Evolutionary conservation across 768 basidiomycete species (phyloP).

Genomic region (Trametes meyenii): DNA sequence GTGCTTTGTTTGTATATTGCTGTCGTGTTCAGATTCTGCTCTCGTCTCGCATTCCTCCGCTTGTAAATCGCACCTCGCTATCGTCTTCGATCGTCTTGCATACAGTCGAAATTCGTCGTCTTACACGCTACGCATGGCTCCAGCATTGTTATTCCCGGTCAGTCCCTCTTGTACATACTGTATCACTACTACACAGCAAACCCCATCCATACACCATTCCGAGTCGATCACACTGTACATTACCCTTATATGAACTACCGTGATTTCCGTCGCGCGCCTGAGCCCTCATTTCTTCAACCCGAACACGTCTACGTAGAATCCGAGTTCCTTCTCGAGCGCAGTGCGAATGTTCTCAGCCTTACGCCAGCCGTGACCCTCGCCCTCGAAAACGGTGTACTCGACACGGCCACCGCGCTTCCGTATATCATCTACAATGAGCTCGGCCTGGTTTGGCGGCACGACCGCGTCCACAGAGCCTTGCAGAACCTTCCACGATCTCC

Average conservation of each 20-base stretch:
- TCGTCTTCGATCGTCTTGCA: neutral
- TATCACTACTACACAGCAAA: slow-evolving; percentile 1
- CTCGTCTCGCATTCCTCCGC: neutral
- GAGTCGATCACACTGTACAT: neutral
- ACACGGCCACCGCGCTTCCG: slow-evolving; percentile 51
- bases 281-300: slow-evolving; percentile 18
- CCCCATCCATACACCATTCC: no score
- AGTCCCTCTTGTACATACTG: slow-evolving; percentile 3
- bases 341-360: slow-evolving; percentile 56
- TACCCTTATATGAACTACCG: neutral
- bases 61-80: neutral
- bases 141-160: neutral
- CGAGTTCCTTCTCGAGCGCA: slow-evolving; percentile 54
- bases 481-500: slow-evolving; percentile 52
- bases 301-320: slow-evolving; percentile 55
- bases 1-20: neutral
- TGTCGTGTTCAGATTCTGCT: neutral
- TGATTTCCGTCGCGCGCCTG: neutral
- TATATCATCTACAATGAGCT: slow-evolving; percentile 57
- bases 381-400: slow-evolving; percentile 62
- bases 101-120: neutral
- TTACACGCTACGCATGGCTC: neutral
- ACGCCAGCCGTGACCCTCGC: slow-evolving; percentile 70
- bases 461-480: slow-evolving; percentile 66
- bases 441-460: slow-evolving; percentile 70